These are phyloP conservation scores for Aspergillus terreus DNA, from an alignment of 2,329 filamentous ascomycete species.

Conservation along the genomic window DNA sequence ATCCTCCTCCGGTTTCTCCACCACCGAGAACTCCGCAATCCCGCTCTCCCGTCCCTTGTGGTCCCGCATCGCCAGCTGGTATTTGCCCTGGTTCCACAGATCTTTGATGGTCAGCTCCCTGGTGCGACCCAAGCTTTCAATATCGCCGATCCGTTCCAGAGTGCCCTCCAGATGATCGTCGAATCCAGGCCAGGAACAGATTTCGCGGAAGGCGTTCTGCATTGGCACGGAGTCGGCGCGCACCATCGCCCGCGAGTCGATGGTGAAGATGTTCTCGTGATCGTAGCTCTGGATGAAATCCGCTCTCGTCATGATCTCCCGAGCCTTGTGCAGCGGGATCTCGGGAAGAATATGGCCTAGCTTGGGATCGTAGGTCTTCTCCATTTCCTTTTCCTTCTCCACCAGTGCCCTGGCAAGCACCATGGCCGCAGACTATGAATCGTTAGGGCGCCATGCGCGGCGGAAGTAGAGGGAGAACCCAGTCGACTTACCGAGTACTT, in stretches of 20 bases:
- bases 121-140: slow-evolving; percentile 90
- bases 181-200: slow-evolving; percentile 74
- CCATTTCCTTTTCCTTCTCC: slow-evolving; percentile 67
- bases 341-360: slow-evolving; percentile 73
- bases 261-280: slow-evolving; percentile 91
- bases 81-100: slow-evolving; percentile 78
- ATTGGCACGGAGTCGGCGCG: slow-evolving; percentile 93
- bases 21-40: slow-evolving; percentile 46
- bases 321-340: slow-evolving; percentile 75
- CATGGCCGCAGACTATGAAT: slow-evolving; percentile 75
- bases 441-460: slow-evolving; percentile 10
- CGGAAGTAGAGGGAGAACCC: neutral
- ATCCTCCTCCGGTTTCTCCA: slow-evolving; percentile 30
- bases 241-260: slow-evolving; percentile 81
- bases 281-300: slow-evolving; percentile 94
- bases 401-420: slow-evolving; percentile 87
- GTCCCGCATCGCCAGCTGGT: slow-evolving; percentile 58
- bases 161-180: slow-evolving; percentile 78
- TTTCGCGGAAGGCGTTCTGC: slow-evolving; percentile 85
- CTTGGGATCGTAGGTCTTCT: slow-evolving; percentile 60
- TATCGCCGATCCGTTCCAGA: slow-evolving; percentile 79
- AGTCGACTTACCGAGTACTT: slow-evolving; percentile 74
- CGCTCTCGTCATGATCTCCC: slow-evolving; percentile 90
- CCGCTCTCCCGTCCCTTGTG: slow-evolving; percentile 46
- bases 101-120: slow-evolving; percentile 94